Percentiles rank a stretch among this genome's conserved stretches.
Evolutionary conservation across 441 rosid genomes (phyloP).

Genomic region (Daphne laureola): DNA sequence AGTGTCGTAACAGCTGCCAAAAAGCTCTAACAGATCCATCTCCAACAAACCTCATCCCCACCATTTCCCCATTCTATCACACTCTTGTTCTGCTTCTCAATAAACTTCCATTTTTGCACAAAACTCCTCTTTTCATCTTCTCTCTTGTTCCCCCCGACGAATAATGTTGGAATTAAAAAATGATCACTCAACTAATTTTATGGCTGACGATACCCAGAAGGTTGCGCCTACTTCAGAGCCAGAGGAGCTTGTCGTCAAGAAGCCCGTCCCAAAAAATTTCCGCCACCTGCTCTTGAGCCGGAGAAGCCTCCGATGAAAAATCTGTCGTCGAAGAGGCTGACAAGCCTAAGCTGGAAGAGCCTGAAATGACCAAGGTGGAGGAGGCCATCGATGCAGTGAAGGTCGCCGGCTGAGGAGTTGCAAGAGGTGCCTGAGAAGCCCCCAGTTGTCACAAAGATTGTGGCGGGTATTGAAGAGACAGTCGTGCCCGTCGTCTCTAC

Average conservation of each 20-base stretch:
- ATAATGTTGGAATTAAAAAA: neutral
- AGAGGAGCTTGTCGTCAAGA: too few species aligned
- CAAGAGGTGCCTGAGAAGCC: slow-evolving; percentile 9
- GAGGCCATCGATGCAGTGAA: slow-evolving; percentile 15
- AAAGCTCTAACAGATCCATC: slow-evolving; percentile 17
- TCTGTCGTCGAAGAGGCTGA: slow-evolving; percentile 11
- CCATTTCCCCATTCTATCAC: neutral
- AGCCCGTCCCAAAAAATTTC: slow-evolving; percentile 12
- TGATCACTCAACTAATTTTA: slow-evolving; percentile 6
- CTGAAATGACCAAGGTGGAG: slow-evolving; percentile 11
- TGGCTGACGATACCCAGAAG: slow-evolving; percentile 57
- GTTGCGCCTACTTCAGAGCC: too few species aligned
- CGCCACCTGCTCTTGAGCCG: slow-evolving; percentile 15
- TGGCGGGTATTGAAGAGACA: slow-evolving; percentile 64
- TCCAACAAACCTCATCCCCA: slow-evolving; percentile 7
- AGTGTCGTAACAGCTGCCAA: slow-evolving; percentile 23
- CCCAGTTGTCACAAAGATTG: slow-evolving; percentile 38
- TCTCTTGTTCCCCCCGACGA: too few species aligned
- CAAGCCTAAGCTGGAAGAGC: slow-evolving; percentile 17
- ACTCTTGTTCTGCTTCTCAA: neutral
- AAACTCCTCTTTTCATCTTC: too few species aligned
- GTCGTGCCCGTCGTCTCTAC: slow-evolving; percentile 45
- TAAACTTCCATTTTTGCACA: too few species aligned
- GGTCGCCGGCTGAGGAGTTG: slow-evolving; percentile 18
- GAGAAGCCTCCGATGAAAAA: slow-evolving; percentile 1